Evolutionary conservation across 2,329 filamentous ascomycete species (phyloP), one percentile per base, ranked within the genome.

Genomic region (Aspergillus glaucus): DNA sequence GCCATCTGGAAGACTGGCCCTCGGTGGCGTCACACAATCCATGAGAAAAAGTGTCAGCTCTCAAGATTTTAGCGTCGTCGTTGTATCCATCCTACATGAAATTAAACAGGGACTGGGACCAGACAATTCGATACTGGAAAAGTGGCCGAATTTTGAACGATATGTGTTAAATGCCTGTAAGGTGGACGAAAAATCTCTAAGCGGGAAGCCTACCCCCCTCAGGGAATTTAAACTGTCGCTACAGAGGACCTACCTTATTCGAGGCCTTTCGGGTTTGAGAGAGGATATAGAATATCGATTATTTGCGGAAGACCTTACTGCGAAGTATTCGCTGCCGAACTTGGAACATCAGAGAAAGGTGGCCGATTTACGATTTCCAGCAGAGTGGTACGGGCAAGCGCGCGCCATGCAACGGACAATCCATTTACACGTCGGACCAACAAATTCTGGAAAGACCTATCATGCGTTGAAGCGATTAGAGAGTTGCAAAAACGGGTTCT

Each of bases 381-480:
- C 85, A 47, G 93, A 98, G 66, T 97, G 92, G 92, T 97, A 86
- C 63, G 89, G 92, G 0, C 83, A 81, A 3, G 93, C 93, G 1
- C 80, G 94, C 50, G 78, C 81, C 42, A 76, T 93, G 59, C 87
- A 91, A 61, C 79, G 93, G 41, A 92, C 82, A 0, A 79, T 98
- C 37, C 89, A 97, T 71, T 75, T 98, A 17, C 93, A 98, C 61
- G 90, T 98, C 44, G 93, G 93, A 0, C 93, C 93, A 1, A 98
- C 93, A 2, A 98, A 98, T 68, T 97, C 93, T 0, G 93, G 93
- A 49, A 98, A 98, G 75, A 98, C 94, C 0, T 98, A 97, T 64
- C 86, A 90, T 64, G 94, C 93, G 0, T 73, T 98, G 54, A 85
- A 95, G 69, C 83, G 86, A 10, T 77, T 98, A 9, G 88, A 96